Percentiles rank a stretch among this genome's conserved stretches.
Conservation (phyloP, 768 basidiomycete genomes). For the Podaxis mareebaensis region DNA sequence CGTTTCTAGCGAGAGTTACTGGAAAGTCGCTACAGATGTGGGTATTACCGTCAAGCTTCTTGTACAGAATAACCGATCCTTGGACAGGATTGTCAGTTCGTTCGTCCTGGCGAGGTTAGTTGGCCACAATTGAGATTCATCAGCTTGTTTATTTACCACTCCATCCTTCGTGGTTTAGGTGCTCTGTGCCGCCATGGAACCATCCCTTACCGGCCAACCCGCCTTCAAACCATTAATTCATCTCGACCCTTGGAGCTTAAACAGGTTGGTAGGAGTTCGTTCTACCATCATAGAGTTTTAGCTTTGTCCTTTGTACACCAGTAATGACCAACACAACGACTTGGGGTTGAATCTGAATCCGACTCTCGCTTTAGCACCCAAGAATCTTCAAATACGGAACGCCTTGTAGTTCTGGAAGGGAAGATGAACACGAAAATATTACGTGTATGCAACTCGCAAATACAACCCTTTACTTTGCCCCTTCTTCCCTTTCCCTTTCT, state of each 20-base stretch:
- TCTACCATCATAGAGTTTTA: not conserved
- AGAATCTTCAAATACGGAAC: too few species aligned
- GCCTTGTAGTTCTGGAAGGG: not conserved
- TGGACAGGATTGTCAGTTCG: not conserved
- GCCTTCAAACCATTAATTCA: not conserved
- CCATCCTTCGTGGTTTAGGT: not conserved
- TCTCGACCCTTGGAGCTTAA: not conserved
- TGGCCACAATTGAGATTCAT: not conserved
- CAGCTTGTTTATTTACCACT: not conserved
- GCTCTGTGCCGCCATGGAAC: not conserved
- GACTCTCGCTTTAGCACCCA: not conserved
- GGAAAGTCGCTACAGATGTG: not conserved
- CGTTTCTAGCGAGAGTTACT: not conserved
- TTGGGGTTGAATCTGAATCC: not conserved
- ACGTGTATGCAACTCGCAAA: conserved; percentile 1
- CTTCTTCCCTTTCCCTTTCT: conserved; percentile 19
- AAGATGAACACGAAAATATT: not conserved
- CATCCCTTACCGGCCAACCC: not conserved
- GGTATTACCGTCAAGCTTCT: not conserved
- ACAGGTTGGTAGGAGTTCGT: not conserved
- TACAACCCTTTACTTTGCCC: not conserved
- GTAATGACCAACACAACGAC: not conserved
- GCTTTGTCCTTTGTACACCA: not conserved
- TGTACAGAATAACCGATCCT: not conserved
- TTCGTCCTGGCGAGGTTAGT: not conserved